phyloP scores from a whole-genome alignment of 2,329 filamentous ascomycete genomes.

The Akanthomyces dipterigenus region DNA sequence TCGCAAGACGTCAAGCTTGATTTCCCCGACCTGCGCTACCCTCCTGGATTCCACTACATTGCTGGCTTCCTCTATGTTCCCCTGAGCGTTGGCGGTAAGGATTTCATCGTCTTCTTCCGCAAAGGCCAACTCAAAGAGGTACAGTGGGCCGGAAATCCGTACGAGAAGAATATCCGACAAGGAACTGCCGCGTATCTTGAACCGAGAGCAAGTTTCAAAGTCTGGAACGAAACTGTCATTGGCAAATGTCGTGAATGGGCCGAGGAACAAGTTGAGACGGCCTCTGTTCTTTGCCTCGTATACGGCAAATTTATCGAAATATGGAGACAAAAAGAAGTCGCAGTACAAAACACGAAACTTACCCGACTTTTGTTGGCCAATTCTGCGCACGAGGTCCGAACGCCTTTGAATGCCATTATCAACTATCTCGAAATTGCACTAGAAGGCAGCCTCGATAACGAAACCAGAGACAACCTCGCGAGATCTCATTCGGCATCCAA shows the following conservation, averaged over 20 bases:
- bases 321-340: conserved; percentile 84
- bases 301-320: conserved; percentile 88
- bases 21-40: conserved; percentile 74
- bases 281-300: conserved; percentile 78
- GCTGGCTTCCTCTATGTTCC: conserved; percentile 79
- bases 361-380: conserved; percentile 76
- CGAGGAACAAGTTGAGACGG: conserved; percentile 83
- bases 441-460: conserved; percentile 70
- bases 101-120: conserved; percentile 92
- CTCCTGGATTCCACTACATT: conserved; percentile 70
- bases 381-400: conserved; percentile 86
- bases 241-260: conserved; percentile 84
- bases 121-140: conserved; percentile 67
- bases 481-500: conserved; percentile 88
- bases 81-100: conserved; percentile 64
- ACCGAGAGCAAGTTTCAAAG: conserved; percentile 71
- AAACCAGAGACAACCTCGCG: conserved; percentile 77
- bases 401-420: conserved; percentile 86
- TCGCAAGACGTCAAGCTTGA: conserved; percentile 70
- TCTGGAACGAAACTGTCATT: conserved; percentile 73
- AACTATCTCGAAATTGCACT: conserved; percentile 90
- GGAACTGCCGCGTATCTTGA: conserved; percentile 70
- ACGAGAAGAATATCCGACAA: conserved; percentile 68
- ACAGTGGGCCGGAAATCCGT: conserved; percentile 82
- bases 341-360: conserved; percentile 72